Percentiles rank a stretch among this genome's conserved stretches.
phyloP scores from a whole-genome alignment of 2,329 filamentous ascomycete species.

The Zalaria obscura region DNA sequence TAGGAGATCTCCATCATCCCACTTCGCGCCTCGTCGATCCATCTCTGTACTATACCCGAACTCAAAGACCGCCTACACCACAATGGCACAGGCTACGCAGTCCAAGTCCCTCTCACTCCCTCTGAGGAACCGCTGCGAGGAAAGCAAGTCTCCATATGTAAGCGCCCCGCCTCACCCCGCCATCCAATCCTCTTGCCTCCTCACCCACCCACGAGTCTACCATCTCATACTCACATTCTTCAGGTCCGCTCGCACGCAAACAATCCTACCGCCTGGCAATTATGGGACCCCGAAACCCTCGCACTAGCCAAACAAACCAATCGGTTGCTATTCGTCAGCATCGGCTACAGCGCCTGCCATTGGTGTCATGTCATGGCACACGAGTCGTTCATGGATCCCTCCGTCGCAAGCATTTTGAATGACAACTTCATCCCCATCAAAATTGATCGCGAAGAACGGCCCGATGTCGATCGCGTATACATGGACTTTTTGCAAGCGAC shows the following conservation, averaged over 20 bases:
- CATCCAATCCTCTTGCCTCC: background rate
- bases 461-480: slow-evolving; percentile 88
- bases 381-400: slow-evolving; percentile 75
- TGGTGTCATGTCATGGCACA: slow-evolving; percentile 84
- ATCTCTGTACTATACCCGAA: too few relatives aligned
- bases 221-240: background rate
- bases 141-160: slow-evolving; percentile 56
- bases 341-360: slow-evolving; percentile 91
- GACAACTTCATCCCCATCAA: slow-evolving; percentile 80
- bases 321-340: slow-evolving; percentile 81
- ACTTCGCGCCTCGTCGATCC: background rate
- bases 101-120: slow-evolving; percentile 3
- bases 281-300: slow-evolving; percentile 66
- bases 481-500: slow-evolving; percentile 98
- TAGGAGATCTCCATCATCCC: background rate
- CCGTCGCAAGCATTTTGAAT: slow-evolving; percentile 73
- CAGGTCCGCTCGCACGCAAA: slow-evolving; percentile 59
- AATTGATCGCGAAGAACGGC: slow-evolving; percentile 84
- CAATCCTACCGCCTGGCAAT: slow-evolving; percentile 85
- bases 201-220: background rate
- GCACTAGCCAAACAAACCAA: slow-evolving; percentile 67
- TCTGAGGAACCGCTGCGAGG: slow-evolving; percentile 37
- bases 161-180: slow-evolving; percentile 12
- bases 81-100: background rate
- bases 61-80: background rate